phyloP scores from a whole-genome alignment of 176 grass and related monocot genomes.

The Triticum aestivum region IWGSC_CS_RefSeq_v2.1 NC_057814.1:238827233-238827732 shows the following conservation, averaged over 20 bases:
- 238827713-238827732: too few species aligned
- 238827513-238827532: not conserved
- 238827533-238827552: not conserved
- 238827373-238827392: slow-evolving; percentile 3
- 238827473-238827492: not conserved
- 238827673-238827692: too few species aligned
- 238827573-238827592: too few species aligned
- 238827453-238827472: not conserved
- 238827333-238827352: slow-evolving; percentile 36
- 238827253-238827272: slow-evolving; percentile 48
- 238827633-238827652: too few species aligned
- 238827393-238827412: slow-evolving; percentile 6
- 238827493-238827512: not conserved
- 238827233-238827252: slow-evolving; percentile 15
- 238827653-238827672: too few species aligned
- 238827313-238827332: slow-evolving; percentile 60
- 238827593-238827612: too few species aligned
- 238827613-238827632: too few species aligned
- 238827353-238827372: slow-evolving; percentile 17
- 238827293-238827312: slow-evolving; percentile 88
- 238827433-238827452: not conserved
- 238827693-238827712: too few species aligned
- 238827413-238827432: slow-evolving; percentile 11
- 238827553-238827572: not conserved
- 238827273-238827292: slow-evolving; percentile 41